These are phyloP conservation scores for Neurospora hispaniola DNA, from an alignment of 495 filamentous ascomycete genomes.

Conservation along the genomic window DNA sequence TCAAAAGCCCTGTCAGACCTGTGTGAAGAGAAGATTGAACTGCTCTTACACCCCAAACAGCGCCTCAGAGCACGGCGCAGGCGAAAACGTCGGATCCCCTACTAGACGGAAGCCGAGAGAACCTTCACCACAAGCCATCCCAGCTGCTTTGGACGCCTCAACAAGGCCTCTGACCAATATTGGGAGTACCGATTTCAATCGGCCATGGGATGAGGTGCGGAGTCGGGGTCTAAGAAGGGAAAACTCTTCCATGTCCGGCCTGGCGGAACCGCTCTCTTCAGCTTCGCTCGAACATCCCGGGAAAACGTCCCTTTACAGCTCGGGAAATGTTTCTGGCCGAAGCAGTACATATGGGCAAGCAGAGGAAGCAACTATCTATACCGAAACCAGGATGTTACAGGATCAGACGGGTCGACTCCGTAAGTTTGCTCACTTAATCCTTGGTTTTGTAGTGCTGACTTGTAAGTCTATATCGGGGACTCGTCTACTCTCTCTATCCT, in stretches of 20 bases:
- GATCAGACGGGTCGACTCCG: slow-evolving; percentile 46
- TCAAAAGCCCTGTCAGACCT: slow-evolving; percentile 57
- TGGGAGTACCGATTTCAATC: slow-evolving; percentile 6
- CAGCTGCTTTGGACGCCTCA: slow-evolving; percentile 11
- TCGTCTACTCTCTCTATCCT: slow-evolving; percentile 62
- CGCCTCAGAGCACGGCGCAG: slow-evolving; percentile 21
- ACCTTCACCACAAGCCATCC: slow-evolving; percentile 19
- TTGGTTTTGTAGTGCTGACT: not conserved
- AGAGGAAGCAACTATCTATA: slow-evolving; percentile 49
- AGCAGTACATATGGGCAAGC: slow-evolving; percentile 36
- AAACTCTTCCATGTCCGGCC: slow-evolving; percentile 13
- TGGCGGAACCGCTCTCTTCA: slow-evolving; percentile 9
- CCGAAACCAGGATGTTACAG: slow-evolving; percentile 47
- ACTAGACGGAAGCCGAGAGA: slow-evolving; percentile 37
- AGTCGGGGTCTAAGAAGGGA: slow-evolving; percentile 6
- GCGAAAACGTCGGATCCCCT: slow-evolving; percentile 29
- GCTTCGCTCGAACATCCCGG: slow-evolving; percentile 10
- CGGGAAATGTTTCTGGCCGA: slow-evolving; percentile 42
- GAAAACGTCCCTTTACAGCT: slow-evolving; percentile 23
- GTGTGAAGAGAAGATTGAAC: slow-evolving; percentile 45
- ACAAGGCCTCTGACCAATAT: slow-evolving; percentile 8
- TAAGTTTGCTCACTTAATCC: slow-evolving; percentile 23
- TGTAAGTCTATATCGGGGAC: slow-evolving; percentile 57
- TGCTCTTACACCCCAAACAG: slow-evolving; percentile 36
- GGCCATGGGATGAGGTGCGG: slow-evolving; percentile 16